Percentiles rank a stretch among this genome's conserved stretches.
phyloP scores from a whole-genome alignment of 768 basidiomycete genomes.

The Naganishia kalamii region DNA sequence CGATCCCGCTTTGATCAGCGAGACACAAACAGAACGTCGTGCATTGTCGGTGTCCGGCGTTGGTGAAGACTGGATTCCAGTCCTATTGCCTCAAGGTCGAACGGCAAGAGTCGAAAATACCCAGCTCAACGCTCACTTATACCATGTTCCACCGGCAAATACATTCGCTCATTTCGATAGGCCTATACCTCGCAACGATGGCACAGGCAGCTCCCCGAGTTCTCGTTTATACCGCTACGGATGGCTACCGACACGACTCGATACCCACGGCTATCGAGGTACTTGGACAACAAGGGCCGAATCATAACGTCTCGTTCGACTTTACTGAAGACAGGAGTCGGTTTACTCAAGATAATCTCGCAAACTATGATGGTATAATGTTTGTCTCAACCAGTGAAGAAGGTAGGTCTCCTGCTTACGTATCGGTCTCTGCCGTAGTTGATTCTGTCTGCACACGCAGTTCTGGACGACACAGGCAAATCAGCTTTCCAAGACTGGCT shows the following conservation, averaged over 20 bases:
- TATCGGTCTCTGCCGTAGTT: neutral
- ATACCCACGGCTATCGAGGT: slow-evolving; percentile 65
- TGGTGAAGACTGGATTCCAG: neutral
- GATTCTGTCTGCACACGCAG: slow-evolving; percentile 41
- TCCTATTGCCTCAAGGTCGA: neutral
- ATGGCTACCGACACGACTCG: slow-evolving; percentile 64
- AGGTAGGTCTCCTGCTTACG: slow-evolving; percentile 48
- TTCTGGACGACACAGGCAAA: slow-evolving; percentile 59
- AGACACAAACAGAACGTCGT: neutral
- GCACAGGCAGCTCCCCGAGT: slow-evolving; percentile 39
- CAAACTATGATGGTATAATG: slow-evolving; percentile 59
- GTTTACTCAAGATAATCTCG: slow-evolving; percentile 58
- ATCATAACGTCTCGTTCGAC: slow-evolving; percentile 56
- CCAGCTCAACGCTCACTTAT: neutral
- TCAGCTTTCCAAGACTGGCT: slow-evolving; percentile 61
- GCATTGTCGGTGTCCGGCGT: slow-evolving; percentile 13
- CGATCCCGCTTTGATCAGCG: neutral
- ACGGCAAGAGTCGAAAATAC: neutral
- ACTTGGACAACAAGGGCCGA: slow-evolving; percentile 51
- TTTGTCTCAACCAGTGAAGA: slow-evolving; percentile 67
- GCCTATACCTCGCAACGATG: neutral
- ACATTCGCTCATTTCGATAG: neutral
- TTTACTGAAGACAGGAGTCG: slow-evolving; percentile 58
- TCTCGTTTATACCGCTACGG: slow-evolving; percentile 60
- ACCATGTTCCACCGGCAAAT: neutral